These are phyloP conservation scores for Corymbia citriodora DNA, from an alignment of 441 rosid genomes.

Conservation along the genomic window DNA sequence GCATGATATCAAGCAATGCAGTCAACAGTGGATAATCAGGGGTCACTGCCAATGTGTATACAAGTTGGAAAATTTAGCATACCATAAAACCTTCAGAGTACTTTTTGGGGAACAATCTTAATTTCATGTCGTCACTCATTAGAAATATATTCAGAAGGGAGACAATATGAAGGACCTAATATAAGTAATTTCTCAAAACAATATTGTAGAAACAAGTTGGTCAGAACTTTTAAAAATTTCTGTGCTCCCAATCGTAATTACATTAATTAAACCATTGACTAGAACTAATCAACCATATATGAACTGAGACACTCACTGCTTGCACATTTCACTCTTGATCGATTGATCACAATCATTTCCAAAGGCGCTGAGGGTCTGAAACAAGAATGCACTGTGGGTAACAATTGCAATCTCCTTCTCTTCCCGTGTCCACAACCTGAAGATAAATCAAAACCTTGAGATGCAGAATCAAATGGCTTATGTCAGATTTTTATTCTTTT, in stretches of 20 bases:
- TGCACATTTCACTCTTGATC: slow-evolving; percentile 55
- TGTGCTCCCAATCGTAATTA: background rate
- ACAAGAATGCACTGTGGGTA: slow-evolving; percentile 78
- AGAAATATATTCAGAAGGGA: background rate
- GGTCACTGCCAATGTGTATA: background rate
- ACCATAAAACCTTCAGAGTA: background rate
- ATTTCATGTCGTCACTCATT: background rate
- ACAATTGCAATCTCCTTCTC: slow-evolving; percentile 89
- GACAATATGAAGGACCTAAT: background rate
- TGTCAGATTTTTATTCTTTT: background rate
- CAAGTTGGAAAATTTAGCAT: background rate
- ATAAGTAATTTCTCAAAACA: background rate
- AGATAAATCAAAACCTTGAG: background rate
- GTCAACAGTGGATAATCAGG: background rate
- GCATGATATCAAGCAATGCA: background rate
- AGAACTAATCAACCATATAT: background rate
- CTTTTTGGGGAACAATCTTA: background rate
- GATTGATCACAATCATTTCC: slow-evolving; percentile 64
- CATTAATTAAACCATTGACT: background rate
- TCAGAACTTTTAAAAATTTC: background rate
- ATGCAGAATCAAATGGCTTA: background rate
- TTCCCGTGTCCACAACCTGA: slow-evolving; percentile 82
- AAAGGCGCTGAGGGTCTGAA: slow-evolving; percentile 45
- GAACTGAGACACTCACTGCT: slow-evolving; percentile 43
- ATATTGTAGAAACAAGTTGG: background rate